Percentiles rank a stretch among this genome's conserved stretches.
These are phyloP conservation scores for Pichia sp. DNA, from an alignment of 1,139 yeast genomes.

Conservation along the genomic window DNA sequence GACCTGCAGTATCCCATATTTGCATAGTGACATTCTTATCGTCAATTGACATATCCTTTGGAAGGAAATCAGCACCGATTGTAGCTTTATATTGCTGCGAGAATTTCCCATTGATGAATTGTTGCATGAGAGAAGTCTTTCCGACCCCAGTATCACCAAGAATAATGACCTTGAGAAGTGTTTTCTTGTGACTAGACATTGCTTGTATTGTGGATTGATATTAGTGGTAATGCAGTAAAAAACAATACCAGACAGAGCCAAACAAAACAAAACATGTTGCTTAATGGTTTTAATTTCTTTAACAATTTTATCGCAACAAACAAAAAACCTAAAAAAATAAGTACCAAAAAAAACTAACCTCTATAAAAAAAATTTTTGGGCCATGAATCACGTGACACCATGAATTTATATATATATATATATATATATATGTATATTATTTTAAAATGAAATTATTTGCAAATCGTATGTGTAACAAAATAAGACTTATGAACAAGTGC, in stretches of 20 bases:
- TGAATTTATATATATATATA: too few relatives aligned
- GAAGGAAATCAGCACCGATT: slow-evolving; percentile 93
- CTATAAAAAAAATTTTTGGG: neutral
- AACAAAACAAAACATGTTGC: neutral
- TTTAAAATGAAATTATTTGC: too few relatives aligned
- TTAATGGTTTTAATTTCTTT: neutral
- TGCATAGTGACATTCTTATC: slow-evolving; percentile 77
- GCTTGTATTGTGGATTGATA: neutral
- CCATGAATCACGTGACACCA: neutral
- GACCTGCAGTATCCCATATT: slow-evolving; percentile 99
- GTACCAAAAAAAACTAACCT: too few relatives aligned
- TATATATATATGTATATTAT: too few relatives aligned
- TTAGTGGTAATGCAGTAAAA: neutral
- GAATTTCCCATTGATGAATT: slow-evolving; percentile 91
- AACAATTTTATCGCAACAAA: neutral
- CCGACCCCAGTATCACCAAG: slow-evolving; percentile 98
- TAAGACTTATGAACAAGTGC: too few relatives aligned
- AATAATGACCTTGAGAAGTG: slow-evolving; percentile 86
- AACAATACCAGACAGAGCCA: neutral
- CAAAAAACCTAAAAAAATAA: neutral
- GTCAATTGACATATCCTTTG: slow-evolving; percentile 83
- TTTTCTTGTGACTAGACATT: slow-evolving; percentile 54
- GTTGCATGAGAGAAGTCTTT: slow-evolving; percentile 93
- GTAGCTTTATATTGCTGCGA: slow-evolving; percentile 96
- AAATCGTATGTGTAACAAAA: too few relatives aligned